Base-by-base conservation (phyloP, 2,329 filamentous ascomycete species). In the Fonsecaea pugnacius region DNA sequence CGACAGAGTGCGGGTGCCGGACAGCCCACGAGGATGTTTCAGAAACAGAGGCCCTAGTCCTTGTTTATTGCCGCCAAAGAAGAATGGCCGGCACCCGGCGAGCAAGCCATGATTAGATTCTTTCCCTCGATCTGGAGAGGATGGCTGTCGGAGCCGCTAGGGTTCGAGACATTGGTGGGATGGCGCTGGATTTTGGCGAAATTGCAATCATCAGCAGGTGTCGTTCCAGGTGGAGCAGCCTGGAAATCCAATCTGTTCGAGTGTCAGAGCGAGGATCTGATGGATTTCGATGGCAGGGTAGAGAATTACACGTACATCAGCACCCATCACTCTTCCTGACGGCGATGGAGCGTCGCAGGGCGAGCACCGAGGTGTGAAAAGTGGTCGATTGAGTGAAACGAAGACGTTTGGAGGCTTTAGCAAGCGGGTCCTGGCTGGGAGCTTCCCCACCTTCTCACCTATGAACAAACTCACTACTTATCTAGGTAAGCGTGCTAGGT, bases 161-260 rank as follows among this genome's bases (percentile, higher is more conserved):
- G 64, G 35, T 56, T 59, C 50, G 64, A 60, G 50, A 66, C 64
- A 57, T 51, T 52, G 32, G 51, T 40, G 53, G 36, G 33, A 65
- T 60, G 56, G 60, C 40, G 50, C 43, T 51, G 55, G 27, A 57
- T 40, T 52, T 66, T 62, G 64, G 59, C 60, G 64, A 66, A 57
- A 66, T 66, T 66, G 64, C 59, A 14, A n/a, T 33, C 21, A 58
- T 60, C 33, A 64, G 52, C 52, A 57, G 43, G 43, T n/a, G 32
- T 24, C 18, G 18, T 14, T 24, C 24, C 43, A 60, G 32, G 59
- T 56, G 57, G 57, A 59, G 57, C 57, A 24, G 21, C 6, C 27
- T 3, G 36, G 16, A 3, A 35, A 16, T 48, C 43, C 43, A 48
- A 27, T 48, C 43, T 48, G 43, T 18, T 27, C 14, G 43, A 18